phyloP scores from a whole-genome alignment of 2,329 filamentous ascomycete species.

The Fusarium verticillioides region DNA sequence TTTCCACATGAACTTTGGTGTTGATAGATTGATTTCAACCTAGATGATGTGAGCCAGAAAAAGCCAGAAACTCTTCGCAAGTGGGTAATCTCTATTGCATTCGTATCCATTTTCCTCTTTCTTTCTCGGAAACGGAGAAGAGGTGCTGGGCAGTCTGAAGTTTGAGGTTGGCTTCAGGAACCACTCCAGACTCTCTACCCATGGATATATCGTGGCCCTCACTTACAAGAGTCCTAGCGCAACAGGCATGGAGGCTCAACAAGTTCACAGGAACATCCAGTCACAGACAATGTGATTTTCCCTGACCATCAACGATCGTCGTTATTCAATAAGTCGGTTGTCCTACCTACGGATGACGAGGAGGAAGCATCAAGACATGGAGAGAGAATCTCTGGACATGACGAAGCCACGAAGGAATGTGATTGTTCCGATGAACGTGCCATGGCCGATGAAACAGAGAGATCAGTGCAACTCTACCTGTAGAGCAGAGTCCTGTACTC shows the following conservation, averaged over 20 bases:
- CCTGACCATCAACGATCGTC: conserved; percentile 31
- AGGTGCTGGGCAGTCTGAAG: conserved; percentile 9
- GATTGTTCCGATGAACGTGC: conserved; percentile 35
- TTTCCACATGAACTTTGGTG: conserved; percentile 9
- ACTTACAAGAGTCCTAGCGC: conserved; percentile 10
- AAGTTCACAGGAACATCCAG: conserved; percentile 4
- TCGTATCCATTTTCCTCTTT: not conserved
- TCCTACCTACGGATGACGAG: conserved; percentile 20
- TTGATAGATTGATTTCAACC: not conserved
- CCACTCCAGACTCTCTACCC: not conserved
- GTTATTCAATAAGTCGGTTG: conserved; percentile 23
- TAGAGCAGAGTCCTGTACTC: not conserved
- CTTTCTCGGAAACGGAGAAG: conserved; percentile 19
- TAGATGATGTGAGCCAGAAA: not conserved
- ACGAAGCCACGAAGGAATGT: conserved; percentile 41
- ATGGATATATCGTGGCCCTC: conserved; percentile 8
- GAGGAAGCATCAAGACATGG: conserved; percentile 6
- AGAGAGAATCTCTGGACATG: conserved; percentile 10
- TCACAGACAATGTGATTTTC: conserved; percentile 29
- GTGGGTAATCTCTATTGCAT: not conserved
- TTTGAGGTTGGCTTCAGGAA: conserved; percentile 24
- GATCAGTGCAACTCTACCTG: conserved; percentile 22
- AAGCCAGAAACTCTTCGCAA: not conserved
- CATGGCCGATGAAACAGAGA: conserved; percentile 34
- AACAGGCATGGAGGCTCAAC: conserved; percentile 5